Evolutionary conservation across 495 filamentous ascomycete genomes (phyloP), one percentile per base, ranked within the genome.

Genomic region (Hypoxylon lienhwacheense): DNA sequence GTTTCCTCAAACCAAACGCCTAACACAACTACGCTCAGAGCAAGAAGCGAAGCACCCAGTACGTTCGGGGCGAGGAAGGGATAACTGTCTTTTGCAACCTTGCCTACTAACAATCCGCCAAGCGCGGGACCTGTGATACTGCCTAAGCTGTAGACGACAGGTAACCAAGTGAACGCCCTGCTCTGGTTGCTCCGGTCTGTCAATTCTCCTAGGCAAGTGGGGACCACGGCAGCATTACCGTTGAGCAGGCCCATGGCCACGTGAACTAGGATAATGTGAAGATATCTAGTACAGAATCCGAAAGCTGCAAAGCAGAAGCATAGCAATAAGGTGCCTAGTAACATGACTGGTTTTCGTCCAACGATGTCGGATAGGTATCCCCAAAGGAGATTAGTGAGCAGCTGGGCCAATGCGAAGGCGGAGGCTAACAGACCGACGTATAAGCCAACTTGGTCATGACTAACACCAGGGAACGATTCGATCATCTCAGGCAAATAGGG

Each of bases 401-500:
- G 85, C 69, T 98, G 93, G 7, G 93, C 95, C 22, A 95, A 71
- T 4, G 93, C 93, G 70, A 97, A 98, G 0, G 88, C 79, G 2
- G 89, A 95, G 0, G 90, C 95, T 32, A 97, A 85, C 32, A 87
- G 71, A 17, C 93, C 93, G 11, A 97, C 91, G 68, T 96, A 97
- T 25, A 97, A 66, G 4, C 93, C 93, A 16, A 90, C 87, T 49
- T 88, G 73, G 0, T 73, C 77, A 17, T 75, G 61, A 16, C 85
- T 75, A 21, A 96, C 85, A 53, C 90, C 88, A 3, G 89, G 87
- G 59, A 98, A 97, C 5, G 81, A 84, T 7, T 85, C 82, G 1
- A 88, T 83, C 92, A 97, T 97, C 48, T 90, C 81, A 0, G 93
- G 93, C 0, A 98, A 81, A 69, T 98, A 98, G 0, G 93, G 93